A percentile compares a stretch with the other conserved stretches of the same genome.
Conservation (phyloP, 495 filamentous ascomycete species). For the Cercophora newfieldiana region DNA sequence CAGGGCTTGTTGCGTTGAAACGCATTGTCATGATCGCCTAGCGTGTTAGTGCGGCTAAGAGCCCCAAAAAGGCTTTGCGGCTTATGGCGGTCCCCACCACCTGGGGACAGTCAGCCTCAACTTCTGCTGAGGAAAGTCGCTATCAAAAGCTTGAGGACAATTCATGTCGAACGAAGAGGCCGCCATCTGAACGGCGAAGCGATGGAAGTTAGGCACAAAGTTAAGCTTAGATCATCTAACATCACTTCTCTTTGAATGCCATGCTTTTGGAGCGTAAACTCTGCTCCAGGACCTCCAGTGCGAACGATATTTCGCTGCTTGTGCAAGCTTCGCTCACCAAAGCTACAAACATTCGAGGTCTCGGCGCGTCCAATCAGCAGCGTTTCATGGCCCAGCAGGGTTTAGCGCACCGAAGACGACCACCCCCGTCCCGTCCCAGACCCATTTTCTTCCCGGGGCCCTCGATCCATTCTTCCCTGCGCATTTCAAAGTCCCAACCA, state of each 20-base stretch:
- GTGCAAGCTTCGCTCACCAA: neutral
- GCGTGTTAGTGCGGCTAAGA: constrained; percentile 18
- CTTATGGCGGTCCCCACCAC: constrained; percentile 20
- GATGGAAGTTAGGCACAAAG: neutral
- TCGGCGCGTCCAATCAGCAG: constrained; percentile 21
- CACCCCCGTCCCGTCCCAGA: constrained; percentile 8
- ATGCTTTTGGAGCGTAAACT: neutral
- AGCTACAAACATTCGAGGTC: constrained; percentile 9
- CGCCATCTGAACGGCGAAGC: neutral
- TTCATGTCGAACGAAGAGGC: neutral
- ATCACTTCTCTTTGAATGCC: neutral
- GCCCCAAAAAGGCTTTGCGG: constrained; percentile 7
- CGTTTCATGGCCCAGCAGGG: constrained; percentile 12
- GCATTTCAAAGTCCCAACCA: constrained; percentile 16
- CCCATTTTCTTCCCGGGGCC: constrained; percentile 23
- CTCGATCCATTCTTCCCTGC: constrained; percentile 12
- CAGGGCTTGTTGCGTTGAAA: neutral
- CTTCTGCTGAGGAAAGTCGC: neutral
- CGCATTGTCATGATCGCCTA: neutral
- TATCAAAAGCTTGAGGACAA: constrained; percentile 7
- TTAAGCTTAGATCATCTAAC: neutral
- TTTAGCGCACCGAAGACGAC: constrained; percentile 10
- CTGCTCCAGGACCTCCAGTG: neutral
- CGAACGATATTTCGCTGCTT: too few relatives aligned
- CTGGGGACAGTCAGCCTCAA: constrained; percentile 24